Evolutionary conservation across 306 rosid genomes (phyloP).

Genomic region (Quercus ilex): DNA sequence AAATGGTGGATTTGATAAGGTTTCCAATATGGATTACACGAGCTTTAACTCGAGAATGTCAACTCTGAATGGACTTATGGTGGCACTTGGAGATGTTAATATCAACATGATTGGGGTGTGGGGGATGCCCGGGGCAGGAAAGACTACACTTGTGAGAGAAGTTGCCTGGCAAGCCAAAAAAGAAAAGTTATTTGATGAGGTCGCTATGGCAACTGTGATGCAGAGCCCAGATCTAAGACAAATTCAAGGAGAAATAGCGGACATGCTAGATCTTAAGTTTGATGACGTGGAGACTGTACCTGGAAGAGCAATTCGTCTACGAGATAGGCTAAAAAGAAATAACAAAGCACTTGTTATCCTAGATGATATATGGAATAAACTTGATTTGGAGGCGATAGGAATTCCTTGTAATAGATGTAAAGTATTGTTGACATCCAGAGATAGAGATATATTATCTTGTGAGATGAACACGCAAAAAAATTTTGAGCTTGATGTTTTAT

Average conservation of each 20-base stretch:
- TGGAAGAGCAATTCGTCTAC: not conserved
- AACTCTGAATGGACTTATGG: not conserved
- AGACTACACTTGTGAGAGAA: not conserved
- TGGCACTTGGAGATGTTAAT: not conserved
- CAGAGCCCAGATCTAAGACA: not conserved
- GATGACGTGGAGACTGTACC: too few species aligned
- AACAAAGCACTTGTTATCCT: not conserved
- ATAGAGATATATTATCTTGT: not conserved
- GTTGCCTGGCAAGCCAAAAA: not conserved
- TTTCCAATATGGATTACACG: not conserved
- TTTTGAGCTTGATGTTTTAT: not conserved
- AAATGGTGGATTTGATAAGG: too few species aligned
- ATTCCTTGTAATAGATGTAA: not conserved
- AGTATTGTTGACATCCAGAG: not conserved
- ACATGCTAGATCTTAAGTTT: not conserved
- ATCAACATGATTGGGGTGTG: not conserved
- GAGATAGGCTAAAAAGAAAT: not conserved
- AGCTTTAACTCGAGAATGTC: too few species aligned
- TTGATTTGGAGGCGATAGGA: not conserved
- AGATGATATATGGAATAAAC: constrained; percentile 9
- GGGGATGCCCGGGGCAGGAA: not conserved
- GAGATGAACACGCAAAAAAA: not conserved
- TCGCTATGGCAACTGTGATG: not conserved
- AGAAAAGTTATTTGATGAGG: too few species aligned
- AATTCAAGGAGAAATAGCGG: constrained; percentile 5